Percentiles rank a stretch among this genome's conserved stretches.
Evolutionary conservation across 495 filamentous ascomycete genomes (phyloP).

Genomic region (Penicillium egyptiacum): DNA sequence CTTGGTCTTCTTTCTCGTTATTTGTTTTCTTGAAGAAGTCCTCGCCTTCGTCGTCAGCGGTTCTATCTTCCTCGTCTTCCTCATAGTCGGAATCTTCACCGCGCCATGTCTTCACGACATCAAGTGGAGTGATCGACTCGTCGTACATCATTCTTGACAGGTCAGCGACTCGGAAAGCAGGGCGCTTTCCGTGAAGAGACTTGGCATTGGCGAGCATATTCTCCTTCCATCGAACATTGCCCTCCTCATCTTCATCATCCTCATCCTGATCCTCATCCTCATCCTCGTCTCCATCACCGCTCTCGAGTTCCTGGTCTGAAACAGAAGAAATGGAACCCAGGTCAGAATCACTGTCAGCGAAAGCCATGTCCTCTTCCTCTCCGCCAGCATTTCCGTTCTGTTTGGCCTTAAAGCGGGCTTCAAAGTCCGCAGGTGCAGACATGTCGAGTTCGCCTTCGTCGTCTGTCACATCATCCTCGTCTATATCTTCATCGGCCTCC

Average conservation of each 20-base stretch:
- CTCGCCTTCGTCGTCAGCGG: constrained; percentile 68
- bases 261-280: constrained; percentile 62
- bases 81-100: constrained; percentile 53
- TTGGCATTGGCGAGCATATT: constrained; percentile 77
- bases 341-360: constrained; percentile 95
- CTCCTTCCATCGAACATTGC: constrained; percentile 75
- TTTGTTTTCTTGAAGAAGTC: constrained; percentile 81
- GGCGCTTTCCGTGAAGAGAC: constrained; percentile 64
- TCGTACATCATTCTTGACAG: constrained; percentile 89
- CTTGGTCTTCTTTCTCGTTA: constrained; percentile 57
- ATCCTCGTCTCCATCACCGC: constrained; percentile 54
- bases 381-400: constrained; percentile 43
- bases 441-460: constrained; percentile 42
- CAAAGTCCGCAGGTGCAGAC: constrained; percentile 45
- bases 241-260: constrained; percentile 63
- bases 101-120: constrained; percentile 77
- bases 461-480: constrained; percentile 24
- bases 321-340: constrained; percentile 82
- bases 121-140: constrained; percentile 66
- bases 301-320: constrained; percentile 61
- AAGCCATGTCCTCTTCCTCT: constrained; percentile 69
- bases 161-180: constrained; percentile 71
- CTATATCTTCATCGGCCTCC: constrained; percentile 50
- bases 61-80: constrained; percentile 46
- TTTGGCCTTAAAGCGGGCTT: constrained; percentile 42